These are phyloP conservation scores for Triticum dicoccoides DNA, from an alignment of 176 grass and related monocot species.

Conservation along the genomic window DNA sequence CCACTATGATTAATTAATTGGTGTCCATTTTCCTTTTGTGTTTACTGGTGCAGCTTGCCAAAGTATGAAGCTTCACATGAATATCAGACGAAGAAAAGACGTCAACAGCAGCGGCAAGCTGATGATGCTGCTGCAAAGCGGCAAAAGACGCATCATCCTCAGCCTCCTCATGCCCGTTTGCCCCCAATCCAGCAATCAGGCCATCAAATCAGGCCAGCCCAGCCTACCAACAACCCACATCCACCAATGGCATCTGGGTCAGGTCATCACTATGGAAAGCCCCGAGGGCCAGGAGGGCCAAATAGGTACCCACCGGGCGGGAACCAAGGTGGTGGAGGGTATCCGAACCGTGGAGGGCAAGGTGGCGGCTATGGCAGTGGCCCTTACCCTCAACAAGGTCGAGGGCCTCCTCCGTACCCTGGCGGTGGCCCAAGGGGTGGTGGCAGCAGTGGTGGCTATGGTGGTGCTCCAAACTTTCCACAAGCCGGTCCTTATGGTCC, in stretches of 20 bases:
- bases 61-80: constrained; percentile 69
- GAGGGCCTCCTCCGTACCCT: constrained; percentile 46
- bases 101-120: constrained; percentile 68
- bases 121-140: constrained; percentile 59
- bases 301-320: constrained; percentile 54
- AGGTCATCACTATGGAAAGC: constrained; percentile 56
- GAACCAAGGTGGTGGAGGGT: constrained; percentile 56
- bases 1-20: neutral
- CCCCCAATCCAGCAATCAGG: constrained; percentile 64
- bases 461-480: constrained; percentile 52
- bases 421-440: constrained; percentile 50
- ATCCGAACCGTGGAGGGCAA: constrained; percentile 57
- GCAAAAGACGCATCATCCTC: constrained; percentile 60
- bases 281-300: constrained; percentile 51
- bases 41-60: constrained; percentile 53
- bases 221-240: constrained; percentile 48
- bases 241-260: constrained; percentile 53
- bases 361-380: constrained; percentile 48
- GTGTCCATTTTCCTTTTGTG: neutral
- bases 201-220: constrained; percentile 55
- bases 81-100: constrained; percentile 72
- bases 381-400: constrained; percentile 54
- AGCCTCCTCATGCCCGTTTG: constrained; percentile 51
- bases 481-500: constrained; percentile 46
- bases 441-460: constrained; percentile 39